Base-by-base conservation (phyloP, 2,329 filamentous ascomycete genomes). In the Penicillium sp. region DNA sequence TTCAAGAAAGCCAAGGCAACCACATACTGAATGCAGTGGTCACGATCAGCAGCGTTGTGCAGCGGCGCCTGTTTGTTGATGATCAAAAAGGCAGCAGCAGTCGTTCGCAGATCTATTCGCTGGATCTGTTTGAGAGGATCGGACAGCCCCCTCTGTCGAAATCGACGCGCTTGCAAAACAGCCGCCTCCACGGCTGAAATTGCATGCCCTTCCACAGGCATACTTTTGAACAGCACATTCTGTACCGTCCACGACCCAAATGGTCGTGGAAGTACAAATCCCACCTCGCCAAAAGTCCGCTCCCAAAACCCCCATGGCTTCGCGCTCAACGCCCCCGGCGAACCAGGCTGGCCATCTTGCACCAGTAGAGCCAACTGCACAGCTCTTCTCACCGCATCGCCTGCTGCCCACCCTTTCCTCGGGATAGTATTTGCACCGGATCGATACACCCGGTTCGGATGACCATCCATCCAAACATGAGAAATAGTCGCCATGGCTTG, bases 341-440 rank as follows among this genome's bases (percentile, higher is more conserved):
- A 64, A 9, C 75, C 74, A 1, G 57, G 57, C 54, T 76, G 70
- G 6, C 70, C 66, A 5, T 61, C 50, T 17, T 53, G 54, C 0
- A 67, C 66, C 0, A 78, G 59, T 2, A 73, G 56, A 1, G 70
- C 70, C 13, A 78, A 61, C 25, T 78, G 73, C 5, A 78, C 73
- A 8, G 75, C 77, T 29, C 74, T 68, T 63, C 73, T 75, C 35
- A 72, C 73, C 1, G 77, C 75, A 61, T 78, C 74, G 1, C 74
- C 77, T 0, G 69, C 76, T 2, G 76, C 75, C 77, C 77, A 79
- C 0, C 76, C 77, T 60, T 79, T 79, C 0, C 76, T 67, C 1
- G 75, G 70, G 1, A 68, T 68, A 0, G 76, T 68, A 52, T 78
- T 78, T 5, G 65, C 58, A 0, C 63, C 64, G 35, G 70, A 66